Evolutionary conservation across 148 eudicot species (phyloP).

Genomic region (Limonium bicolor): DNA sequence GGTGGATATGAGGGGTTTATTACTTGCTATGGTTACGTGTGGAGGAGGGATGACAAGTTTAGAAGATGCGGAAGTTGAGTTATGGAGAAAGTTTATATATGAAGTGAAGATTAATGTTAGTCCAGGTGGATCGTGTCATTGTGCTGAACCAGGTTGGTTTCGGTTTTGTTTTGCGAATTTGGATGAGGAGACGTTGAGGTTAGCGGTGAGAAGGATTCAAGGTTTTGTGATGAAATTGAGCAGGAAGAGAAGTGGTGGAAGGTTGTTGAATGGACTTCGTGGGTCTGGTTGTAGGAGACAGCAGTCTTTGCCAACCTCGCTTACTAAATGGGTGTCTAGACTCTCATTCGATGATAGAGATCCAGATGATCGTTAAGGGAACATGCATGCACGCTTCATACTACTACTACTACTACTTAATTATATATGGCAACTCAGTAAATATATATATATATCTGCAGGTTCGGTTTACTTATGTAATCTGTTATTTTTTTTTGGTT

Average conservation of each 20-base stretch:
- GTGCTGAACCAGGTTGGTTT: conserved; percentile 76
- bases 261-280: background rate
- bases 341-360: conserved; percentile 40
- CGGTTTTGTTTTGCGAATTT: conserved; percentile 66
- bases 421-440: background rate
- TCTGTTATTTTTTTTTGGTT: no score
- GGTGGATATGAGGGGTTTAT: conserved; percentile 51
- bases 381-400: no score
- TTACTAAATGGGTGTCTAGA: conserved; percentile 70
- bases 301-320: conserved; percentile 29
- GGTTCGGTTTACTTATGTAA: no score
- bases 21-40: no score
- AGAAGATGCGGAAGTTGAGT: conserved; percentile 45
- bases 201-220: conserved; percentile 45
- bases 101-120: conserved; percentile 50
- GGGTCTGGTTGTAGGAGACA: conserved; percentile 5
- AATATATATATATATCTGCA: background rate
- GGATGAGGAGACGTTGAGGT: conserved; percentile 29
- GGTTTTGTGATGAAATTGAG: conserved; percentile 15
- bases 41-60: conserved; percentile 28
- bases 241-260: background rate
- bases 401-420: background rate
- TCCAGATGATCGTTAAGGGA: conserved; percentile 23
- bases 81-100: conserved; percentile 59
- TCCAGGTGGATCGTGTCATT: conserved; percentile 76